phyloP scores from a whole-genome alignment of 2,329 filamentous ascomycete species.

The Pseudogymnoascus sp. region DNA sequence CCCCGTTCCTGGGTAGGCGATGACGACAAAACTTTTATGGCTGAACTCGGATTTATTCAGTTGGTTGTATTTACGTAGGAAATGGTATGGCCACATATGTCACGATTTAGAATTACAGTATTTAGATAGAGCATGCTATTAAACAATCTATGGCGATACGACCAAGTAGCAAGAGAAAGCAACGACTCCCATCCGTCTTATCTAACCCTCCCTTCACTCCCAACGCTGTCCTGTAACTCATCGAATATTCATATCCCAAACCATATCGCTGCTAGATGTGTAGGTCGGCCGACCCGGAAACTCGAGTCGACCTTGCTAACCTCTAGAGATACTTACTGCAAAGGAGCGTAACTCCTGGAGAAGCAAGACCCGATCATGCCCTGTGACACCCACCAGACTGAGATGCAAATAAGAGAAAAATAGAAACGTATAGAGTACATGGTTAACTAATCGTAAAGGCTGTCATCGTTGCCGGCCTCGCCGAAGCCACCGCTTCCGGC shows the following conservation, averaged over 20 bases:
- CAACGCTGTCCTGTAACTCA: constrained; percentile 7
- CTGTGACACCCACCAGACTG: constrained; percentile 8
- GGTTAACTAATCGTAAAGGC: constrained; percentile 78
- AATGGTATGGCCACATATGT: background rate
- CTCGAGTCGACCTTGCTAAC: background rate
- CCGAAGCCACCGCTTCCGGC: constrained; percentile 62
- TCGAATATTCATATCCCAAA: constrained; percentile 9
- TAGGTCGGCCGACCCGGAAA: background rate
- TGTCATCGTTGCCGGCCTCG: constrained; percentile 87
- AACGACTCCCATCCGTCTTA: constrained; percentile 7
- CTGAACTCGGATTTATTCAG: background rate
- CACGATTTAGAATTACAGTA: background rate
- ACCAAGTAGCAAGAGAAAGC: constrained; percentile 4
- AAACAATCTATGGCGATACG: constrained; percentile 6
- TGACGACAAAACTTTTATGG: constrained; percentile 5
- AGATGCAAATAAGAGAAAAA: constrained; percentile 17
- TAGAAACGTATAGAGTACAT: constrained; percentile 22
- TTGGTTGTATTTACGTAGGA: background rate
- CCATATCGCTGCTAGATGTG: constrained; percentile 1
- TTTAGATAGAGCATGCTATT: constrained; percentile 8
- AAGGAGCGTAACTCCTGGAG: background rate
- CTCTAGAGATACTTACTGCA: constrained; percentile 1
- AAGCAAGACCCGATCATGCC: constrained; percentile 10
- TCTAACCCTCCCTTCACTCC: constrained; percentile 3
- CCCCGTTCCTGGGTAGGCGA: background rate